A percentile compares a stretch with the other conserved stretches of the same genome.
phyloP scores from a whole-genome alignment of 768 basidiomycete species.

The Collybia mongolica region DNA sequence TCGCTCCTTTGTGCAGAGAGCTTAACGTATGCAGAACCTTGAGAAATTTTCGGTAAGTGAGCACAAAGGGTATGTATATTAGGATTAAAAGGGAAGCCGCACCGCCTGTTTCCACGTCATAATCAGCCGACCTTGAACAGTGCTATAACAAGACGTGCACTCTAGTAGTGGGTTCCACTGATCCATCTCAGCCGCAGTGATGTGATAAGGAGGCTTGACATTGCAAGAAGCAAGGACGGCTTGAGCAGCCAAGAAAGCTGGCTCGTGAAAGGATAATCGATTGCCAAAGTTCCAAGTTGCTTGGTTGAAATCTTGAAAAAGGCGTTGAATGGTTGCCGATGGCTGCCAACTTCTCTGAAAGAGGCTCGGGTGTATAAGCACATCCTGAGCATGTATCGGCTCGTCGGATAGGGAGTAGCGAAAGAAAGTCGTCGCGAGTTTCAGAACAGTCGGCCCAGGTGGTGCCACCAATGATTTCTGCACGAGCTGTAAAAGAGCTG shows the following conservation, averaged over 20 bases:
- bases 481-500: conserved; percentile 16
- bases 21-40: conserved; percentile 11
- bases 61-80: conserved; percentile 31
- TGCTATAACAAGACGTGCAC: conserved; percentile 18
- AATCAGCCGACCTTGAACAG: conserved; percentile 12
- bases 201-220: conserved; percentile 20
- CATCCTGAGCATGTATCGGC: conserved; percentile 16
- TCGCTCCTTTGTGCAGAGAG: conserved; percentile 10
- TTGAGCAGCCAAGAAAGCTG: conserved; percentile 14
- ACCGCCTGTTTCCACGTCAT: conserved; percentile 24
- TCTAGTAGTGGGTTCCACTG: conserved; percentile 20
- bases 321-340: conserved; percentile 10
- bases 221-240: conserved; percentile 8
- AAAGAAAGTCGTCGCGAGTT: conserved; percentile 26
- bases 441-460: conserved; percentile 10
- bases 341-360: conserved; percentile 8
- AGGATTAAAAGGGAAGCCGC: conserved; percentile 26
- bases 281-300: conserved; percentile 20
- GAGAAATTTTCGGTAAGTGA: not conserved
- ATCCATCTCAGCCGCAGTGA: conserved; percentile 24
- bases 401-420: conserved; percentile 11
- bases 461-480: conserved; percentile 9
- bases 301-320: conserved; percentile 20
- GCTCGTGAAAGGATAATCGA: conserved; percentile 16
- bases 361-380: conserved; percentile 16